phyloP scores from a whole-genome alignment of 352 stramenopile genomes.

The Phytophthora aleatoria region DNA sequence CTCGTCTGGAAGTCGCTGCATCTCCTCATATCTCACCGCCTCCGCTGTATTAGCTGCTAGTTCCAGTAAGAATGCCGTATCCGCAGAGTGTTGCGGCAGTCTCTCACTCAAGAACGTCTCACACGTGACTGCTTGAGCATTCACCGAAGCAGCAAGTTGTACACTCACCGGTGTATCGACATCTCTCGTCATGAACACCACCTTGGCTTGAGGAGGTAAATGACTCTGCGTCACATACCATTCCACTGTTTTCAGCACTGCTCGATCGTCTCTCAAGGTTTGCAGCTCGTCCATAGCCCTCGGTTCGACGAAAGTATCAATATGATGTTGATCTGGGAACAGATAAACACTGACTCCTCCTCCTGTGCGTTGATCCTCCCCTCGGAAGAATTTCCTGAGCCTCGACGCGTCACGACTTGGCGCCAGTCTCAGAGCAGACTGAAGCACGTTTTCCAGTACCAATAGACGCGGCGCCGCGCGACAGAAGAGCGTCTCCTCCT shows the following conservation, averaged over 20 bases:
- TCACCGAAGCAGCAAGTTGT: slow-evolving; percentile 40
- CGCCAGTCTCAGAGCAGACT: slow-evolving; percentile 65
- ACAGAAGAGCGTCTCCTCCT: slow-evolving; percentile 60
- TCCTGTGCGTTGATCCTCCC: slow-evolving; percentile 52
- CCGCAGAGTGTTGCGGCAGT: slow-evolving; percentile 33
- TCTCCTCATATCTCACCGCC: slow-evolving; percentile 51
- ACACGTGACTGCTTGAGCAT: slow-evolving; percentile 64
- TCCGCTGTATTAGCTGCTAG: slow-evolving; percentile 68
- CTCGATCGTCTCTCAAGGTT: slow-evolving; percentile 41
- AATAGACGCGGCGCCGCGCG: slow-evolving; percentile 48
- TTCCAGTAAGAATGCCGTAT: slow-evolving; percentile 54
- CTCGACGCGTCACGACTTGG: slow-evolving; percentile 65
- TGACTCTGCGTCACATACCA: slow-evolving; percentile 64
- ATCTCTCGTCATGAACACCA: slow-evolving; percentile 69
- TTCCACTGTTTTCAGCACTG: slow-evolving; percentile 59
- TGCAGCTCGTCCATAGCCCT: slow-evolving; percentile 47
- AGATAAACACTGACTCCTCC: slow-evolving; percentile 54
- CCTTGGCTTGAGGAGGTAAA: slow-evolving; percentile 34
- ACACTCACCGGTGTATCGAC: slow-evolving; percentile 46
- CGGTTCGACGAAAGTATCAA: slow-evolving; percentile 54
- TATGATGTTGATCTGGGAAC: slow-evolving; percentile 79
- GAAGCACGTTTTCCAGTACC: slow-evolving; percentile 77
- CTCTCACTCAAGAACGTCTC: slow-evolving; percentile 51
- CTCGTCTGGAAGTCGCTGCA: slow-evolving; percentile 36
- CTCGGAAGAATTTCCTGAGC: slow-evolving; percentile 67